phyloP scores from a whole-genome alignment of 1,139 yeast species.

The Suhomyces wounanorum region DNA sequence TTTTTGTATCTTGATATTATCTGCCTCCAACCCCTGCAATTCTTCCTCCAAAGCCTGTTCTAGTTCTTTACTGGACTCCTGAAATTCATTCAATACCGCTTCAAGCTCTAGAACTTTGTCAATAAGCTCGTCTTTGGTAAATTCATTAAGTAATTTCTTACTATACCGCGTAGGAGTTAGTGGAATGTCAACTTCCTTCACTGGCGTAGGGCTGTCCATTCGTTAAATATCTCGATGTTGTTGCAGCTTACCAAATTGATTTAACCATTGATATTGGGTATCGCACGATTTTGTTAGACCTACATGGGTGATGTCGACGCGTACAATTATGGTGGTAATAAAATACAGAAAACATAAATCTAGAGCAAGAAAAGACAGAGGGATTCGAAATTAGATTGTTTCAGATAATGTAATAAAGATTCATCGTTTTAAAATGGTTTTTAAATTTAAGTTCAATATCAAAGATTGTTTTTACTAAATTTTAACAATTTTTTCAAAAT shows the following conservation, averaged over 20 bases:
- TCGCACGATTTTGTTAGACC: not conserved
- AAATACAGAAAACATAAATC: too few relatives aligned
- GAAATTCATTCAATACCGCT: constrained; percentile 40
- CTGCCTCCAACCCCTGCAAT: constrained; percentile 34
- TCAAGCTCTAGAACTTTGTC: constrained; percentile 39
- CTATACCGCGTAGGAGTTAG: constrained; percentile 17
- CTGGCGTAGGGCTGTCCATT: constrained; percentile 17
- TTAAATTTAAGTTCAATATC: too few relatives aligned
- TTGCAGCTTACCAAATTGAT: not conserved
- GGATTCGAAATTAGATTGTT: too few relatives aligned
- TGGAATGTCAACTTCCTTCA: constrained; percentile 8
- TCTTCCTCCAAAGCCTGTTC: constrained; percentile 50
- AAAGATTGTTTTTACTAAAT: too few relatives aligned
- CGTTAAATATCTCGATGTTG: not conserved
- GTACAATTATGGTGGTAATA: too few relatives aligned
- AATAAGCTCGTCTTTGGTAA: constrained; percentile 31
- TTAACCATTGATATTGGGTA: constrained; percentile 2
- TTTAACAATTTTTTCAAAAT: too few relatives aligned
- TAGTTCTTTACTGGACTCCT: constrained; percentile 45
- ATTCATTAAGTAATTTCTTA: constrained; percentile 18
- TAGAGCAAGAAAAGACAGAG: too few relatives aligned
- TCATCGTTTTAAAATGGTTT: too few relatives aligned
- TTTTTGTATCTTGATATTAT: constrained; percentile 23
- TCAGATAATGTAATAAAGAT: too few relatives aligned
- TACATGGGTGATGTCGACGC: too few relatives aligned